Percentiles rank a stretch among this genome's conserved stretches.
phyloP scores from a whole-genome alignment of 108 stramenopile species.

The Seminavis robusta region DNA sequence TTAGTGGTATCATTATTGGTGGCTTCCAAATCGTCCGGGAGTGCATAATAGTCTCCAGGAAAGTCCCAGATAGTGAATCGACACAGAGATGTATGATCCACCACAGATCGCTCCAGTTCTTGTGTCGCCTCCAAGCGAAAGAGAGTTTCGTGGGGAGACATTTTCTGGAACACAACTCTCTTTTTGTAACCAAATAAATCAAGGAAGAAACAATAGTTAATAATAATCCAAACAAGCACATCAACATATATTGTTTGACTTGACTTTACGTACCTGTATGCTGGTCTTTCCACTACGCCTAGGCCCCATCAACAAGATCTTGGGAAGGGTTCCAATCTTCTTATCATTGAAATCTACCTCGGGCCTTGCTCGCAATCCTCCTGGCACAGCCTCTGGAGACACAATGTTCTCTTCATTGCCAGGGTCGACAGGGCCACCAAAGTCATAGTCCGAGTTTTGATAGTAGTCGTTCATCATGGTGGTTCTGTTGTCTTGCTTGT shows the following conservation, averaged over 20 bases:
- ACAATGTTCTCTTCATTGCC: background rate
- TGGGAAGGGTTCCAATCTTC: constrained; percentile 74
- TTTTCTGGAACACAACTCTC: constrained; percentile 98
- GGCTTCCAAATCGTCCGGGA: constrained; percentile 51
- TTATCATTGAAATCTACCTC: constrained; percentile 79
- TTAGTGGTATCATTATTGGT: constrained; percentile 5
- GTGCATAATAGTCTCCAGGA: constrained; percentile 94
- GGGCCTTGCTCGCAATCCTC: background rate
- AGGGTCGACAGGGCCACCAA: background rate
- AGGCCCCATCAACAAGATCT: constrained; percentile 96
- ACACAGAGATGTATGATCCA: constrained; percentile 93
- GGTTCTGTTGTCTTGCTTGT: no score
- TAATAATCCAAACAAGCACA: background rate
- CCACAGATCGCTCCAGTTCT: constrained; percentile 66
- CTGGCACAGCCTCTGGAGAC: background rate
- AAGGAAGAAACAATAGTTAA: background rate
- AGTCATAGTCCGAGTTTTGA: background rate
- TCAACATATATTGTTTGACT: no score
- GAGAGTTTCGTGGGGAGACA: constrained; percentile 99
- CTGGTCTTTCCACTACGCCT: constrained; percentile 88
- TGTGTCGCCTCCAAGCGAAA: constrained; percentile 92
- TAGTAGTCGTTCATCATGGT: no score
- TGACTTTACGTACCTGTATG: constrained; percentile 66
- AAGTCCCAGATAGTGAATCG: constrained; percentile 98
- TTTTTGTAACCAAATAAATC: constrained; percentile 14